A percentile compares a stretch with the other conserved stretches of the same genome.
Conservation (phyloP, 2,329 filamentous ascomycete genomes). For the Talaromyces sp. region DNA sequence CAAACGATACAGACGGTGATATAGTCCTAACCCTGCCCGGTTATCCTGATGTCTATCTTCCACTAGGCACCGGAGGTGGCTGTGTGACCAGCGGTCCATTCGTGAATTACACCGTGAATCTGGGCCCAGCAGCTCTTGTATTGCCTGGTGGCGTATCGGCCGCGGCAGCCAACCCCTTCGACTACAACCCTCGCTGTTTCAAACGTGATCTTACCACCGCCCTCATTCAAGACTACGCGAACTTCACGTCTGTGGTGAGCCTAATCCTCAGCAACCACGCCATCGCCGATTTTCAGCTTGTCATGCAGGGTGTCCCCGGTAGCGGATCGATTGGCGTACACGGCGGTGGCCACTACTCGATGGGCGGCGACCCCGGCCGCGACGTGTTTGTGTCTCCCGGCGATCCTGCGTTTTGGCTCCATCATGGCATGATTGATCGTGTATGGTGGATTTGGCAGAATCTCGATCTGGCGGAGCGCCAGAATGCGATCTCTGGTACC, state of each 20-base stretch:
- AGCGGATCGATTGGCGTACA: conserved; percentile 45
- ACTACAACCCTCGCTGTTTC: conserved; percentile 35
- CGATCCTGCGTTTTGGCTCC: conserved; percentile 49
- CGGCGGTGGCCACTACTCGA: conserved; percentile 47
- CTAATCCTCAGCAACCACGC: conserved; percentile 26
- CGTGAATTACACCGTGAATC: conserved; percentile 35
- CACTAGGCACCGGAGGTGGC: conserved; percentile 36
- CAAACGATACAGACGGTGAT: not conserved
- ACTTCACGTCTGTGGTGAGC: conserved; percentile 22
- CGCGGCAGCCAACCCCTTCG: conserved; percentile 22
- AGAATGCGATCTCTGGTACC: conserved; percentile 17
- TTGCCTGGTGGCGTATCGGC: conserved; percentile 21
- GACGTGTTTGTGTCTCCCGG: conserved; percentile 47
- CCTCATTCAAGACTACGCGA: conserved; percentile 24
- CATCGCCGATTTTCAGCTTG: conserved; percentile 27
- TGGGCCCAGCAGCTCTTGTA: conserved; percentile 29
- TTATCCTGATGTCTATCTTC: conserved; percentile 28
- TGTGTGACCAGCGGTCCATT: conserved; percentile 37
- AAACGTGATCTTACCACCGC: conserved; percentile 29
- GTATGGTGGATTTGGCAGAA: conserved; percentile 53
- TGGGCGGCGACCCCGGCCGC: conserved; percentile 45
- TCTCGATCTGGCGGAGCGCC: conserved; percentile 16
- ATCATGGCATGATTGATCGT: conserved; percentile 49
- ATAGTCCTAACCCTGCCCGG: not conserved
- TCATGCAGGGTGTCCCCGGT: conserved; percentile 26